Evolutionary conservation across 192 early-diverging fungal genomes (phyloP), one percentile per base, ranked within the genome.

Genomic region (Phycomyces blakesleeanus): DNA sequence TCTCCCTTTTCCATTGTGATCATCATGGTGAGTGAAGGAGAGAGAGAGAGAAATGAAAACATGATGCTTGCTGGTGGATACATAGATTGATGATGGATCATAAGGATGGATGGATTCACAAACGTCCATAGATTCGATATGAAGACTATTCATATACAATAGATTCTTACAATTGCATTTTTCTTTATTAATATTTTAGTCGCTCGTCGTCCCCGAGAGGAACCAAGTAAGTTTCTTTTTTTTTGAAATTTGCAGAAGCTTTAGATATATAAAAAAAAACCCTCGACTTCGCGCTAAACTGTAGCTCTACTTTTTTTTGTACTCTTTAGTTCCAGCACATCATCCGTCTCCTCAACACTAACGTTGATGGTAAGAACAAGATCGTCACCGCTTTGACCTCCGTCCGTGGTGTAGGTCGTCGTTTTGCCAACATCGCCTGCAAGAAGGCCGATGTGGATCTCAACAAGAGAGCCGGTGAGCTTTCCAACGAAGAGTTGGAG

Each of bases 381-480:
- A 85, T 95, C 76, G 89, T 92, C 88, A 96, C 91, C 83, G 95
- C 96, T 67, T 79, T 98, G 83, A 96, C 93, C 57, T 82, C 87
- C 78, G 96, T 98, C 85, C 93, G 95, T 88, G 96, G 96, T 90
- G 91, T 95, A 62, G 96, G 96, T 89, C 91, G 94, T 70, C 91
- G 96, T 75, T 98, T 96, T 86, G 86, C 96, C 78, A 98, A 97
- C 92, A 74, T 98, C 71, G 94, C 94, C 61, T 93, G 90, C 86
- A 98, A 98, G 91, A 98, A 98, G 89, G 96, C 96, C 61, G 96
- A 98, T 80, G 83, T 98, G 60, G 96, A 98, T 81, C 77, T 97
- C 68, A 87, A 70, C 82, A 98, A 98, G 89, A 90, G 92, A 82
- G 96, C 96, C 73, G 96, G 96, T 86, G 95, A 98, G 84, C 85